Evolutionary conservation across 371 early-diverging fungal genomes (phyloP).

Genomic region (Apophysomyces trapeziformis): DNA sequence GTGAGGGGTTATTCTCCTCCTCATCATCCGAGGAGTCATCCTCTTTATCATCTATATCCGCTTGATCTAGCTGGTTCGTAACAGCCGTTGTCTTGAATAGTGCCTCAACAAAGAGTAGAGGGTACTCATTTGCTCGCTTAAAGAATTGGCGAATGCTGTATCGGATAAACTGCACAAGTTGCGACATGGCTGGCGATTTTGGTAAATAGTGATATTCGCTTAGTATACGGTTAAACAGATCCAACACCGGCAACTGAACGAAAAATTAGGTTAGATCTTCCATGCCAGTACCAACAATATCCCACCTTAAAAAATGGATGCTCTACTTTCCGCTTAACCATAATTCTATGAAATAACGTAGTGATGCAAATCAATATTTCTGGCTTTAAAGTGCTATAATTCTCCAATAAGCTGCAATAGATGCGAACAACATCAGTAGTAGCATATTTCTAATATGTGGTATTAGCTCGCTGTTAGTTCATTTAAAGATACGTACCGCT

Average conservation of each 20-base stretch:
- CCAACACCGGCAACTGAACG: constrained; percentile 55
- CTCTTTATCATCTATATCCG: not conserved
- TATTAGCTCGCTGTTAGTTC: not conserved
- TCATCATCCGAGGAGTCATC: not conserved
- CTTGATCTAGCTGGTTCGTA: not conserved
- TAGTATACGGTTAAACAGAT: constrained; percentile 67
- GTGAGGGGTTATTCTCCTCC: not conserved
- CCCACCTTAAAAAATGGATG: constrained; percentile 64
- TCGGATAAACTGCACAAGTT: constrained; percentile 57
- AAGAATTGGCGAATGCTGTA: constrained; percentile 62
- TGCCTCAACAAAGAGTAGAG: constrained; percentile 63
- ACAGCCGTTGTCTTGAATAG: constrained; percentile 24
- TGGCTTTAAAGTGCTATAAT: constrained; percentile 49
- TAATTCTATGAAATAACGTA: constrained; percentile 70
- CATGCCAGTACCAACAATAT: not conserved
- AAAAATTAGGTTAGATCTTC: not conserved
- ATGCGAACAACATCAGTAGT: constrained; percentile 52
- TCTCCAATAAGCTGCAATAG: constrained; percentile 59
- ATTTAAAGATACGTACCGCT: constrained; percentile 39
- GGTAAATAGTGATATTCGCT: constrained; percentile 28
- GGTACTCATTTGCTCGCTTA: constrained; percentile 56
- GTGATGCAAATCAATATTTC: constrained; percentile 57
- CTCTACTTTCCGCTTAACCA: constrained; percentile 62
- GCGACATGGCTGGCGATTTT: constrained; percentile 36
- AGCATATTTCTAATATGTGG: constrained; percentile 53